A percentile compares a stretch with the other conserved stretches of the same genome.
Conservation (phyloP, 1,139 yeast genomes). For the Hanseniaspora uvarum region DNA sequence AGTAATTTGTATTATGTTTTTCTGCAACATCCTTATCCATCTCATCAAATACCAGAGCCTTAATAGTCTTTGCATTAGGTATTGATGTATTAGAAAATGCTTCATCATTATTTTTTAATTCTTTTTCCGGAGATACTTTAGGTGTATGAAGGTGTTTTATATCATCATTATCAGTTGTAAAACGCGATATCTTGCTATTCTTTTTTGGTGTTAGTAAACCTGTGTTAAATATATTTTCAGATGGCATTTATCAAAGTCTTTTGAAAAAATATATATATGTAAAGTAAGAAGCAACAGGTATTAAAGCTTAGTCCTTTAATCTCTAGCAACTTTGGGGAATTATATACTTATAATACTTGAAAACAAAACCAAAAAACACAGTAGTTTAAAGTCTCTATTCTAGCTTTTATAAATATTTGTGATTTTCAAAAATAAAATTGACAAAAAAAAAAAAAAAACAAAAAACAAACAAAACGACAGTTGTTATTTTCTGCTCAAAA, state of each 20-base stretch:
- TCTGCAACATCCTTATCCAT: background rate
- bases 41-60: constrained; percentile 1
- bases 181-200: background rate
- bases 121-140: constrained; percentile 1
- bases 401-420: background rate
- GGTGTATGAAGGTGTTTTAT: constrained; percentile 5
- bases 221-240: background rate
- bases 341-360: too few species aligned
- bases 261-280: background rate
- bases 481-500: background rate
- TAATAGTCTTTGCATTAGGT: background rate
- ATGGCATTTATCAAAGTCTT: background rate
- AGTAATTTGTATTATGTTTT: background rate
- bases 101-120: background rate
- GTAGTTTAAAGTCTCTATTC: background rate
- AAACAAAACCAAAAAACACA: too few species aligned
- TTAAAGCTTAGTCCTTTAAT: too few species aligned
- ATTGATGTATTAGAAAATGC: background rate
- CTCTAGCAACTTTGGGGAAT: too few species aligned
- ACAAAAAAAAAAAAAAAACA: background rate
- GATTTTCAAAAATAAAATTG: background rate
- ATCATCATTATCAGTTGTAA: background rate
- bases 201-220: constrained; percentile 8
- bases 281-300: too few species aligned
- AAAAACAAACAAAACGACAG: background rate